Evolutionary conservation across 2,329 filamentous ascomycete genomes (phyloP), one percentile per base, ranked within the genome.

Genomic region (Cyphellophora attinorum): DNA sequence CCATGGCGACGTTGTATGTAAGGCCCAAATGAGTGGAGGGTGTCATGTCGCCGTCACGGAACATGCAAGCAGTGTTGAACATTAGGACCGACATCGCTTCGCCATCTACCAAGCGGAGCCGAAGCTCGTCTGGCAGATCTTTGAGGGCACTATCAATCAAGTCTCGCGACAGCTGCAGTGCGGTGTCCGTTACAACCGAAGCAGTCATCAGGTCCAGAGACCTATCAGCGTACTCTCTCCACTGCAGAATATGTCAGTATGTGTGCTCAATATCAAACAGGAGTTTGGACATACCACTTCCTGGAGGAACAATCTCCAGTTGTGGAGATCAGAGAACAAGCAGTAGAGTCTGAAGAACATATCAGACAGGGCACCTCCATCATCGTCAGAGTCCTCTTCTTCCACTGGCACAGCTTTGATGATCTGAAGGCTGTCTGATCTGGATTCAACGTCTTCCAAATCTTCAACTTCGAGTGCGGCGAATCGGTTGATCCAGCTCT

Each of bases 121-220:
- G n/a, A n/a, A n/a, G n/a, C n/a, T n/a, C n/a, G n/a, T n/a, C n/a
- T 35, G 21, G 17, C 47, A 41, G 46, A 37, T 46, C 41, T 25
- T 23, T 35, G 25, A 35, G 41, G 30, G 46, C 37, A 30, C 47
- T 41, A 28, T 47, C 19, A 16, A 44, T 37, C 15, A 55, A 41
- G 32, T 48, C 41, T 14, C 34, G 39, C 13, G 49, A 41, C 28
- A 55, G 43, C 34, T 51, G 39, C 19, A 54, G 42, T n/a, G 47
- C 51, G 38, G 40, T 46, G 34, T 58, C 55, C 16, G 52, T 58
- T 29, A 52, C 50, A 13, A 54, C 19, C 16, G 54, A 49, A 5
- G 55, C 52, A 10, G 53, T 53, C 42, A 52, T 51, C 5, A 59
- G 42, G 17, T 55, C 48, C 12, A 56, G 51, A 12, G 47, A 43